Evolutionary conservation across 306 rosid species (phyloP), one percentile per base, ranked within the genome.

Genomic region (Prunus salicina): DNA sequence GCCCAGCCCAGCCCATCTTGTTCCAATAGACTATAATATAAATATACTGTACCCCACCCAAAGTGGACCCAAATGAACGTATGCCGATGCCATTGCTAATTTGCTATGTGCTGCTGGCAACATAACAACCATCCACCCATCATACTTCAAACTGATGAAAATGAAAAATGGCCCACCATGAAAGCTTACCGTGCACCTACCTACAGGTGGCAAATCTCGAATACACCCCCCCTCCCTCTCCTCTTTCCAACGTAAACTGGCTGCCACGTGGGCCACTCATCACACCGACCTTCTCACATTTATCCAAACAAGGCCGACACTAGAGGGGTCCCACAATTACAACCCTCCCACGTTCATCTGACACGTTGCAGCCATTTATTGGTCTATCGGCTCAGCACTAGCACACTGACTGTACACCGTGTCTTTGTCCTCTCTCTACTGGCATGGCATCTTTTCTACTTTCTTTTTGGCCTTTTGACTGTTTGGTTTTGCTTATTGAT

Each of bases 241-340:
- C 70, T 34, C 19, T 61, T 38, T 57, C 52, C 58, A 15, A 67
- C 2, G 64, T 13, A 51, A 49, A 49, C 4, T 18, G n/a, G 22
- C 13, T 15, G 73, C 79, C 78, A 82, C 73, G 74, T 77, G 84
- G 73, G 61, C n/a, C 49, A 76, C 14, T 10, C 78, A 78, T 58
- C 28, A 2, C 9, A 71, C 92, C 83, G 91, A 81, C 89, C 71
- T 63, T 8, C 30, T 6, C 3, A 79, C 4, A 47, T 60, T 61
- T 4, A 68, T 77, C 75, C 67, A 53, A 30, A 72, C 61, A 18
- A 64, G 56, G 50, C 88, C 89, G 89, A 86, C 91, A 55, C 4
- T 10, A 5, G 0, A 13, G 47, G 86, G 86, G 92, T 20, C 87
- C 90, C 84, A 64, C 78, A 30, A 34, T 2, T 6, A 13, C 78